Conservation (phyloP, 139 green algal genomes). For the Volvox africanus region DNA sequence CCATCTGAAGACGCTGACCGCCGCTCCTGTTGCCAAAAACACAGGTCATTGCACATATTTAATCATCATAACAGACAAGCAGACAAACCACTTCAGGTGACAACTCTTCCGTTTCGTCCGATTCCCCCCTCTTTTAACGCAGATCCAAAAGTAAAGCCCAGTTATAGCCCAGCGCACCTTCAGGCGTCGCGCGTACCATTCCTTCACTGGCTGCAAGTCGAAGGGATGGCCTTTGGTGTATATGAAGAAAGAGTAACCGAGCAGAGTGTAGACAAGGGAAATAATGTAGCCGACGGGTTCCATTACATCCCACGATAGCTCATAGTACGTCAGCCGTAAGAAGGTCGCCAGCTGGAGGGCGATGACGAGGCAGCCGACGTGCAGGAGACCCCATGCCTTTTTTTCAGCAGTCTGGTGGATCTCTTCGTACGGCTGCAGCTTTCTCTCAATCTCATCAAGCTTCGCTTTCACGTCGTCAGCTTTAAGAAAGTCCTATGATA, state of each 20-base stretch:
- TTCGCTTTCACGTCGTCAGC: neutral
- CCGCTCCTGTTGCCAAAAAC: neutral
- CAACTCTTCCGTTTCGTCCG: too few species aligned
- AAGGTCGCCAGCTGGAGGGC: slow-evolving; percentile 45
- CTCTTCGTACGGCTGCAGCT: slow-evolving; percentile 30
- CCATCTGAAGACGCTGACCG: neutral
- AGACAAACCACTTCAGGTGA: too few species aligned
- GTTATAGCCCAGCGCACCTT: slow-evolving; percentile 28
- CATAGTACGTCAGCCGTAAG: slow-evolving; percentile 50
- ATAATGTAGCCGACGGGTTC: slow-evolving; percentile 60
- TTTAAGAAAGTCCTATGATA: slow-evolving; percentile 21
- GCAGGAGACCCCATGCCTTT: slow-evolving; percentile 14
- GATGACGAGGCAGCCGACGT: slow-evolving; percentile 16
- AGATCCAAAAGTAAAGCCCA: too few species aligned
- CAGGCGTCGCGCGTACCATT: slow-evolving; percentile 40
- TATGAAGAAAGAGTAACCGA: slow-evolving; percentile 63
- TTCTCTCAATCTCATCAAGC: slow-evolving; percentile 30
- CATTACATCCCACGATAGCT: slow-evolving; percentile 51
- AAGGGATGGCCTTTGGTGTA: slow-evolving; percentile 40
- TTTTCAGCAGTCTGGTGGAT: neutral
- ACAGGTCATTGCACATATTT: neutral
- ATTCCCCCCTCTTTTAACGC: too few species aligned
- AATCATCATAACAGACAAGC: too few species aligned
- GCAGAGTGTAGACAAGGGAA: slow-evolving; percentile 51
- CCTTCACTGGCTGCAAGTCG: slow-evolving; percentile 52